Base-by-base conservation (phyloP, 176 grass and related monocot species). In the Urochloa ruziziensis region DNA sequence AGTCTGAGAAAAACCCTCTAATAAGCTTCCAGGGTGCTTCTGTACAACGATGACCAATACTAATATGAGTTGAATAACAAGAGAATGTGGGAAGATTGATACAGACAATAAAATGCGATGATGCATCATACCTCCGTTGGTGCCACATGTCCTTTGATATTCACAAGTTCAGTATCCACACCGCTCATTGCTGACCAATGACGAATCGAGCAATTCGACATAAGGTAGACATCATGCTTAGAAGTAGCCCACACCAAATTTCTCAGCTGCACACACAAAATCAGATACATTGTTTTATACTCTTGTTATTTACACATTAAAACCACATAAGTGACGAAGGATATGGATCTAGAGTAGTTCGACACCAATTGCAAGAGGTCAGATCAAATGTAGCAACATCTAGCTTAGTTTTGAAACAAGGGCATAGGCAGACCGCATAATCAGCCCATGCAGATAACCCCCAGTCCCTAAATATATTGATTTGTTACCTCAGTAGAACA, bases 231-330 rank as follows among this genome's bases (percentile, higher is more conserved):
- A 10, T 96, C 93, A 57, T 96, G 90, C 82, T 93, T 93, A 58
- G 93, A 93, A 53, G 93, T 96, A 62, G 93, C 90, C 93, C 90
- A 96, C 34, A 96, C 84, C 80, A 93, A 91, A 85, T 96, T 96
- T 63, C 93, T 89, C 67, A 96, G 76, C 93, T 96, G 90, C 52
- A 85, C 10, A 42, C 39, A 79, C 13, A 90, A 78, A 78, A 66
- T 67, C 49, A 34, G 67, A 30, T 36, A 37, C 76, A 72, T 47
- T 47, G 3, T 69, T 78, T 90, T 42, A 75, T 43, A 27, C 57
- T 24, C 73, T 62, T 17, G 11, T 46, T 30, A 84, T 65, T 48
- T 65, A n/a, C 23, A 63, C 6, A 83, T 82, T 16, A 67, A 76
- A 60, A 73, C 9, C 37, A 30, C 73, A 78, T 8, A 73, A 58